phyloP scores from a whole-genome alignment of 2,329 filamentous ascomycete species.

The Fusarium irregulare region DNA sequence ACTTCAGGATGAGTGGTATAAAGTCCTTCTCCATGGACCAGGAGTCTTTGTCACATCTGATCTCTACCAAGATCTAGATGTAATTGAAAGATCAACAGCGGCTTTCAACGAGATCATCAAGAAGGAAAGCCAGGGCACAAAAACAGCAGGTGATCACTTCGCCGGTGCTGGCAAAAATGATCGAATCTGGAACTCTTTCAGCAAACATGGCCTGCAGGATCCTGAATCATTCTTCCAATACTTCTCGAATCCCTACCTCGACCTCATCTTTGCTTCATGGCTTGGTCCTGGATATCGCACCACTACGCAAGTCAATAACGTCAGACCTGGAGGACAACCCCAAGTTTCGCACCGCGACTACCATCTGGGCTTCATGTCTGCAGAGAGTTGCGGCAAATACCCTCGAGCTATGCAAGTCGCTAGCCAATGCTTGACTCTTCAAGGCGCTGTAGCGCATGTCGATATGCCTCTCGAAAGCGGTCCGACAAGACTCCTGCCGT shows the following conservation, averaged over 20 bases:
- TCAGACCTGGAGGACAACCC: slow-evolving; percentile 66
- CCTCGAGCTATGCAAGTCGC: slow-evolving; percentile 65
- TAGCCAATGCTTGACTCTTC: slow-evolving; percentile 68
- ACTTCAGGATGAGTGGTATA: slow-evolving; percentile 71
- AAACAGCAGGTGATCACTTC: slow-evolving; percentile 69
- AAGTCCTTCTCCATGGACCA: slow-evolving; percentile 66
- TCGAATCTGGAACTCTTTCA: slow-evolving; percentile 74
- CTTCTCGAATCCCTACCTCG: slow-evolving; percentile 70
- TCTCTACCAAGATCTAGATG: slow-evolving; percentile 57
- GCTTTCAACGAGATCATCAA: slow-evolving; percentile 63
- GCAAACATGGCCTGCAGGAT: slow-evolving; percentile 67
- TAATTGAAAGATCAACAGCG: slow-evolving; percentile 60
- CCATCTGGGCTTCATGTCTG: slow-evolving; percentile 71
- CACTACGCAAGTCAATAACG: slow-evolving; percentile 72
- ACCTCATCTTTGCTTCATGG: slow-evolving; percentile 64
- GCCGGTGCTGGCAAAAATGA: slow-evolving; percentile 65
- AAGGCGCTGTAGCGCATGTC: slow-evolving; percentile 71
- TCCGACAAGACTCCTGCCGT: slow-evolving; percentile 70
- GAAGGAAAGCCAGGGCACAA: slow-evolving; percentile 51
- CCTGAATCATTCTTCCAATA: slow-evolving; percentile 65
- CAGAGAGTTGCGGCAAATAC: slow-evolving; percentile 57
- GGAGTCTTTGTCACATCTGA: slow-evolving; percentile 69
- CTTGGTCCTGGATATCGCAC: slow-evolving; percentile 70
- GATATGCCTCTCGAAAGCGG: slow-evolving; percentile 69
- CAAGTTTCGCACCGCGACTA: slow-evolving; percentile 72